These are phyloP conservation scores for Fusarium foetens DNA, from an alignment of 2,329 filamentous ascomycete genomes.

Conservation along the genomic window DNA sequence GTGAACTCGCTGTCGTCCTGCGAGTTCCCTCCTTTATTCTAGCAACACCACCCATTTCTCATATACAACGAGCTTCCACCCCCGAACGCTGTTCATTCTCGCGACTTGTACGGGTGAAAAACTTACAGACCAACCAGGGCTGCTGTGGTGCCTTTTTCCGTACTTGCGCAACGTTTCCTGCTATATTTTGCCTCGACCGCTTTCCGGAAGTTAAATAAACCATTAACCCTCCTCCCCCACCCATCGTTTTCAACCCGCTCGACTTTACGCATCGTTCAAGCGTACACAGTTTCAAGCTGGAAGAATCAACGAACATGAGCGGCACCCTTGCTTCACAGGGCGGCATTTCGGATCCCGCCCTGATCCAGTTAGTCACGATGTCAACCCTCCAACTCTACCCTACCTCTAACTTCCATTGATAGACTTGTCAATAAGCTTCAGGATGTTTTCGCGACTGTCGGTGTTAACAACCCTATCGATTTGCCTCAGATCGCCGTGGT, in stretches of 20 bases:
- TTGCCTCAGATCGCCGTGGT: constrained; percentile 98
- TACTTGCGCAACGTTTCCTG: constrained; percentile 27
- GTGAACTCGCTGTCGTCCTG: constrained; percentile 47
- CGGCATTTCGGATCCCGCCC: constrained; percentile 73
- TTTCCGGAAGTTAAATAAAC: constrained; percentile 25
- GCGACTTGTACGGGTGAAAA: not conserved
- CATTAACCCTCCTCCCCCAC: constrained; percentile 24
- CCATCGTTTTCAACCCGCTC: constrained; percentile 23
- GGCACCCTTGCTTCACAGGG: constrained; percentile 57
- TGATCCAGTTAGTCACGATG: constrained; percentile 65
- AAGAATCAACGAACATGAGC: constrained; percentile 47
- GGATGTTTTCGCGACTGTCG: constrained; percentile 98
- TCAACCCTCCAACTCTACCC: constrained; percentile 24
- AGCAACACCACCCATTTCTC: constrained; percentile 42
- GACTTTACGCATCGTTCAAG: constrained; percentile 18
- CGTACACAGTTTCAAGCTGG: constrained; percentile 13
- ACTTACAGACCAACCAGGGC: not conserved
- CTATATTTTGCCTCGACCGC: constrained; percentile 38
- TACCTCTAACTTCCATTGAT: constrained; percentile 37
- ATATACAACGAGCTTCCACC: constrained; percentile 26
- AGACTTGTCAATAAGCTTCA: constrained; percentile 98
- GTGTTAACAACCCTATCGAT: constrained; percentile 99
- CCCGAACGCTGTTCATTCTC: constrained; percentile 14
- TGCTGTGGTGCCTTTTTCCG: not conserved
- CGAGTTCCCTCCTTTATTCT: constrained; percentile 47